Base-by-base conservation (phyloP, 352 stramenopile genomes). In the Thalassiosira exigua region DNA sequence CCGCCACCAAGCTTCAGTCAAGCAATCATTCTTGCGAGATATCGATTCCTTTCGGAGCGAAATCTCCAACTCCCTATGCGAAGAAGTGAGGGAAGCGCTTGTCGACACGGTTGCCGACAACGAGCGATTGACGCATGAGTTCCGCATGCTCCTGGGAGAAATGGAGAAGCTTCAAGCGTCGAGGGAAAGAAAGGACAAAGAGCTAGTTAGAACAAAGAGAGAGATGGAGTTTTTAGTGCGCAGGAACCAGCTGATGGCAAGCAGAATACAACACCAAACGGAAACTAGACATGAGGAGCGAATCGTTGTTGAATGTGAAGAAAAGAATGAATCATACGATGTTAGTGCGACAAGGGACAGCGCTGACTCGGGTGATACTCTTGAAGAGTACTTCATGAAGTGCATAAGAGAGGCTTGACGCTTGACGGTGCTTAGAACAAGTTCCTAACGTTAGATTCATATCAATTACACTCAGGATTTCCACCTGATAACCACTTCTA, bases 311-410 rank as follows among this genome's bases (percentile, higher is more conserved):
- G 26, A 36, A 36, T 30, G 41, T 64, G 51, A 73, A 26, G 29
- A 17, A n/a, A 19, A 33, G 1, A 48, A 52, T 39, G 7, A 33
- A 19, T 14, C 36, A 44, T 7, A 44, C 7, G 36, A 44, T 44
- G 7, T 14, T 7, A 44, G 36, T 44, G n/a, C n/a, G n/a, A 44
- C 14, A 14, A 44, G 14, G 36, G 7, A 44, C 36, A 59, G 56
- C 30, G 29, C n/a, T 52, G 42, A 42, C 17, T 4, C 32, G 41
- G 12, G 12, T 41, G 39, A 24, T 30, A 57, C 30, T 39, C 59
- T 71, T 19, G 69, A 78, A 39, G 48, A 78, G 21, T 78, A 70
- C 59, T 78, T 78, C 26, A 65, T 59, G 27, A 29, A 71, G 64
- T 78, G 57, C 12, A 41, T 78, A 32, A 62, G 62, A 4, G 2